Evolutionary conservation across 228 moss, liverwort and hornwort genomes (phyloP).

Genomic region (Sphagnum magellanicum): DNA sequence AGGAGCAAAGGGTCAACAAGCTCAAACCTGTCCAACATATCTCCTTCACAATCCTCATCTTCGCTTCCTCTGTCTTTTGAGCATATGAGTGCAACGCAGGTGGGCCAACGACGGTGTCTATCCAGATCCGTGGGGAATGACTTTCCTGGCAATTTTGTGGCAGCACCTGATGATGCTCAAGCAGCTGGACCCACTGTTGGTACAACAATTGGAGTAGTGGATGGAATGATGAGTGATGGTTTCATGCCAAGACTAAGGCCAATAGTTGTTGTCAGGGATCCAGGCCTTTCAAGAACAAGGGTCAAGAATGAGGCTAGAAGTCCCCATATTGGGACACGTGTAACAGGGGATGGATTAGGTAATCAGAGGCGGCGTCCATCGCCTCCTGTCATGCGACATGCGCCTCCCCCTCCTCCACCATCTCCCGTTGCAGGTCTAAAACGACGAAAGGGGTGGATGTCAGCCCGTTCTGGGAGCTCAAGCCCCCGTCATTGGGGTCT

Average conservation of each 20-base stretch:
- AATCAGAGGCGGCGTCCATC: constrained; percentile 72
- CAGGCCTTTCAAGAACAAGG: constrained; percentile 50
- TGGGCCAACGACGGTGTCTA: constrained; percentile 57
- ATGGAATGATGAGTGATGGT: constrained; percentile 71
- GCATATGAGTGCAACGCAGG: constrained; percentile 48
- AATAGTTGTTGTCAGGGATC: constrained; percentile 80
- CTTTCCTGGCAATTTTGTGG: constrained; percentile 57
- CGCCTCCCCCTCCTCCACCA: constrained; percentile 91
- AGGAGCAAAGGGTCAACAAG: constrained; percentile 48
- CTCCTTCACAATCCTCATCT: constrained; percentile 72
- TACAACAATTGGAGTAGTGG: constrained; percentile 55
- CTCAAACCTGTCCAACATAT: constrained; percentile 61
- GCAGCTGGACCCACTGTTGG: constrained; percentile 48
- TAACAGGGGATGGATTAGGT: constrained; percentile 46
- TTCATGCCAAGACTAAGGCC: constrained; percentile 81
- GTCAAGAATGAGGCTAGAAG: constrained; percentile 71
- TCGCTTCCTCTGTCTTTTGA: constrained; percentile 62
- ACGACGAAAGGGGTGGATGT: constrained; percentile 87
- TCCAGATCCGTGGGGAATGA: constrained; percentile 60
- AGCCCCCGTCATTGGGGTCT: constrained; percentile 89
- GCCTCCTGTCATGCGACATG: constrained; percentile 76
- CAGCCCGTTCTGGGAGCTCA: constrained; percentile 87
- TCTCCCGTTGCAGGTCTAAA: constrained; percentile 84
- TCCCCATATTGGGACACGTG: constrained; percentile 70
- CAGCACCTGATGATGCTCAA: constrained; percentile 63